Evolutionary conservation across 345 rosid species (phyloP).

Genomic region (Microcos paniculata): DNA sequence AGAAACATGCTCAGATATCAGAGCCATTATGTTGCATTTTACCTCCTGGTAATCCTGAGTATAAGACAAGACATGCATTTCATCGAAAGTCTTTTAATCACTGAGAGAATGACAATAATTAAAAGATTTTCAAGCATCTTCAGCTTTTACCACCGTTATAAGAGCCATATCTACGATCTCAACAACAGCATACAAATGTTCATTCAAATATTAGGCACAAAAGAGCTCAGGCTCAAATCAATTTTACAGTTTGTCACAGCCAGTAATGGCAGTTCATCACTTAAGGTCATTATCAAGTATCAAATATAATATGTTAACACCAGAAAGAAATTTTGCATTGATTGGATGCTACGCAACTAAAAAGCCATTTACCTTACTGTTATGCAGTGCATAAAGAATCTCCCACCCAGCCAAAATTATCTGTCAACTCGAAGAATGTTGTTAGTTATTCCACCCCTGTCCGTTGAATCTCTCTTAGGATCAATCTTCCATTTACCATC

Average conservation of each 20-base stretch:
- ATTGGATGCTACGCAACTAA: not conserved
- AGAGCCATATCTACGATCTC: not conserved
- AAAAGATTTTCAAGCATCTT: not conserved
- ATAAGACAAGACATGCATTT: not conserved
- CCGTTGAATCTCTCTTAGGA: slow-evolving; percentile 59
- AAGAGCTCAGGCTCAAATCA: not conserved
- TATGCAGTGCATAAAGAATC: slow-evolving; percentile 2
- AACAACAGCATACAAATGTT: not conserved
- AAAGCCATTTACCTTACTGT: not conserved
- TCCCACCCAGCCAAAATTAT: slow-evolving; percentile 14
- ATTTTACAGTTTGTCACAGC: not conserved
- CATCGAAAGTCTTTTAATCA: not conserved
- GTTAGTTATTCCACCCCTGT: slow-evolving; percentile 58
- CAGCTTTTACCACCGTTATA: not conserved
- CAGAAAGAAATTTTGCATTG: not conserved
- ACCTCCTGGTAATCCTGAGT: not conserved
- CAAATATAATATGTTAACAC: not conserved
- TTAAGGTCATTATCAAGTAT: not conserved
- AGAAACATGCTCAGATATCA: not conserved
- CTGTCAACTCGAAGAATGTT: slow-evolving; percentile 65
- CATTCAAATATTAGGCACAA: not conserved
- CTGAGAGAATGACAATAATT: not conserved
- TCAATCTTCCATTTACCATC: slow-evolving; percentile 81
- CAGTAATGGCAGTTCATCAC: not conserved
- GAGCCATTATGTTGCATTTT: not conserved